These are phyloP conservation scores for Sporothrix humicola DNA, from an alignment of 2,329 filamentous ascomycete genomes.

Conservation along the genomic window DNA sequence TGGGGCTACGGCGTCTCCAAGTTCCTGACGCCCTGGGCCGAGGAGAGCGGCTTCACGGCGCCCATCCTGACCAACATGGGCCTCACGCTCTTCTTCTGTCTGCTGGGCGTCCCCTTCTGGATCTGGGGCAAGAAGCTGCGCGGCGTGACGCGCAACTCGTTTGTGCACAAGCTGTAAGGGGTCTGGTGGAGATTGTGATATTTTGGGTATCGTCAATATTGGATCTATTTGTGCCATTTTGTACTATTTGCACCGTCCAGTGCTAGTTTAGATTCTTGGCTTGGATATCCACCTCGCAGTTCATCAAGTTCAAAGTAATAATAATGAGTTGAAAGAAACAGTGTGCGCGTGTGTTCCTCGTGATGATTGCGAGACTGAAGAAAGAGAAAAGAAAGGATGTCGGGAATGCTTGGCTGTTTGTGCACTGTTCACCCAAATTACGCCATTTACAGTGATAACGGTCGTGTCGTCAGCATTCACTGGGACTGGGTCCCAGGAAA, in stretches of 20 bases:
- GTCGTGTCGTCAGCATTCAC: neutral
- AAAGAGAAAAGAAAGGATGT: too few relatives aligned
- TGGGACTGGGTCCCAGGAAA: neutral
- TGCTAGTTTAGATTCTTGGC: neutral
- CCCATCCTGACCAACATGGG: slow-evolving; percentile 43
- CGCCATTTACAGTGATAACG: neutral
- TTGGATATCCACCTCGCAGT: neutral
- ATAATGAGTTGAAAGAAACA: neutral
- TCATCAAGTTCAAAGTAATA: neutral
- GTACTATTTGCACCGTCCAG: neutral
- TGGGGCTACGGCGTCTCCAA: slow-evolving; percentile 43
- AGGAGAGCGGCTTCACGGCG: slow-evolving; percentile 39
- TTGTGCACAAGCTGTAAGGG: slow-evolving; percentile 23
- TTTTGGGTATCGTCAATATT: too few relatives aligned
- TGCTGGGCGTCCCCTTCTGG: slow-evolving; percentile 41
- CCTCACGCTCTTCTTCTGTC: slow-evolving; percentile 39
- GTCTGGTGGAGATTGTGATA: too few relatives aligned
- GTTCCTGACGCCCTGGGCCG: slow-evolving; percentile 42
- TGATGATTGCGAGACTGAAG: too few relatives aligned
- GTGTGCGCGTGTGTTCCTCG: too few relatives aligned
- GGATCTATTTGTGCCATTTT: neutral
- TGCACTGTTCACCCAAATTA: neutral
- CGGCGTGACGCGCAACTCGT: slow-evolving; percentile 44
- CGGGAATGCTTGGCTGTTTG: neutral
- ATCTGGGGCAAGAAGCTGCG: slow-evolving; percentile 45